phyloP scores from a whole-genome alignment of 805 yeast genomes.

The Starmerella davenportii region DNA sequence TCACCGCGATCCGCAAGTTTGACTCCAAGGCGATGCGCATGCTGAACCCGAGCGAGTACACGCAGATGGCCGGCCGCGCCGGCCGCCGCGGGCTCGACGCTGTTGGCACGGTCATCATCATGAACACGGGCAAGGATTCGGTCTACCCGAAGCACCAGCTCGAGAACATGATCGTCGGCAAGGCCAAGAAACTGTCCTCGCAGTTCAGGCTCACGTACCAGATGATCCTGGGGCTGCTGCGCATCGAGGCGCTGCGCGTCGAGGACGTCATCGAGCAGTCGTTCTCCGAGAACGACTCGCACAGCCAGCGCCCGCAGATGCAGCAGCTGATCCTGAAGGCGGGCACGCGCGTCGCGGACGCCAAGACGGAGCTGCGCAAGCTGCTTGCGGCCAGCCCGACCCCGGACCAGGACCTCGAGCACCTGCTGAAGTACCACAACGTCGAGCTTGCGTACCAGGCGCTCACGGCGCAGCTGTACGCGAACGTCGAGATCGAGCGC shows the following conservation, averaged over 20 bases:
- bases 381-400: not conserved
- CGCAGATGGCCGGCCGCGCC: slow-evolving; percentile 98
- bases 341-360: not conserved
- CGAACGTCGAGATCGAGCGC: not conserved
- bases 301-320: slow-evolving; percentile 71
- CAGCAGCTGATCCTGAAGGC: slow-evolving; percentile 39
- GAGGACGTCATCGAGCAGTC: slow-evolving; percentile 97
- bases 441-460: not conserved
- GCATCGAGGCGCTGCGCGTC: slow-evolving; percentile 89
- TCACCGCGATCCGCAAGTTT: slow-evolving; percentile 68
- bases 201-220: slow-evolving; percentile 90
- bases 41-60: slow-evolving; percentile 86
- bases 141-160: slow-evolving; percentile 29
- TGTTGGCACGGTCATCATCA: slow-evolving; percentile 85
- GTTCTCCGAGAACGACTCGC: slow-evolving; percentile 78
- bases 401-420: not conserved
- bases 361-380: not conserved
- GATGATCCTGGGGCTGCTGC: slow-evolving; percentile 72
- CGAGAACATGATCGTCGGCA: slow-evolving; percentile 70
- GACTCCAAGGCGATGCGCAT: slow-evolving; percentile 74
- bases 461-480: slow-evolving; percentile 3
- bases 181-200: slow-evolving; percentile 74
- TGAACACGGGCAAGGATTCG: slow-evolving; percentile 33
- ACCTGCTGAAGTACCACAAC: slow-evolving; percentile 1
- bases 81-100: slow-evolving; percentile 92